Base-by-base conservation (phyloP, 129 eudicot genomes). In the Saussurea involucrata region DNA sequence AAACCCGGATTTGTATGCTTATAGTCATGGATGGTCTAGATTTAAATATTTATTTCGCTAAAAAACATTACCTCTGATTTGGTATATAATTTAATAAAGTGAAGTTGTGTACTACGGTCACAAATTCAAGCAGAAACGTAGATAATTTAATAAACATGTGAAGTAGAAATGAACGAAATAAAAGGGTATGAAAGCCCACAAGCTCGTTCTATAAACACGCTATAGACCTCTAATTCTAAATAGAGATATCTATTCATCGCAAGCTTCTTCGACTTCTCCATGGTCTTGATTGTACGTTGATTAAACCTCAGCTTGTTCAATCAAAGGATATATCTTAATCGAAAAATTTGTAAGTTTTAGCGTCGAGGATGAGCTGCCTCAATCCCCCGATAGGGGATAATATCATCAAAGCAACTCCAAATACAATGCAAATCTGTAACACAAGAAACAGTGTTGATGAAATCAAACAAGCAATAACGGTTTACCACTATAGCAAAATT, bases 361-460 rank as follows among this genome's bases (percentile, higher is more conserved):
- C 71, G 68, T 81, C 84, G 12, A 68, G 1, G 1, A 81, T 81
- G 71, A 81, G 60, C 76, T 74, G 80, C 42, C 76, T 81, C 18
- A 81, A 68, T 37, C 84, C 84, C 42, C 84, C 84, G 15, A 81
- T 81, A 40, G 84, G 84, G 5, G 84, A 81, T 29, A 81, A 55
- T 34, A 81, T 12, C 84, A 74, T 70, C 12, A 78, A 75, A 37
- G 33, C 18, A 82, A 80, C 77, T 18, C 65, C 76, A 32, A 73
- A 57, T 66, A 69, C 20, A 74, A 70, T 69, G 60, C 76, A 78
- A 20, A 77, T 27, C 84, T 81, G 75, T 20, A 74, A 28, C 40
- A 68, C 37, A 55, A 17, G 4, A n/a, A 57, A 3, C 13, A 44
- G n/a, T 60, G 78, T 28, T 33, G 32, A 66, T 76, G 15, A 6